Base-by-base conservation (phyloP, 495 filamentous ascomycete species). In the Hypoxylon rickii region DNA sequence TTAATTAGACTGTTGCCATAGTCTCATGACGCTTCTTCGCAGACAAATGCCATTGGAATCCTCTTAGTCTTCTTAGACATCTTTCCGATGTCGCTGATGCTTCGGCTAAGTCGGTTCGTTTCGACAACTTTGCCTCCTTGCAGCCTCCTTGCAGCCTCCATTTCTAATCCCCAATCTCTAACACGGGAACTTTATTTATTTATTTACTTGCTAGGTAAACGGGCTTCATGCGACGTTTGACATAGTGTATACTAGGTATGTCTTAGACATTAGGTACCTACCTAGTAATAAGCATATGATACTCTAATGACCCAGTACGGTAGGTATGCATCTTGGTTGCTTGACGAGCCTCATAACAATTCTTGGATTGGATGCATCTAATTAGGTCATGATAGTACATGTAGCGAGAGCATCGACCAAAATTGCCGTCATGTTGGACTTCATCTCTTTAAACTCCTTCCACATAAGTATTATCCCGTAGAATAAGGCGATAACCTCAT, bases 391-490 rank as follows among this genome's bases (percentile, higher is more conserved):
- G 37, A 56, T 48, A 51, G 26, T 68, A 66, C 58, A 65, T 63
- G 60, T 58, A 46, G 48, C 44, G 34, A 52, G 33, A 53, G 40
- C 38, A 57, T 58, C 62, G 48, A 51, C 62, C 65, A 68, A 68
- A 68, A 68, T 63, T 61, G 54, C 44, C 65, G 59, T 12, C 42
- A 65, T 58, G 55, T 63, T 51, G 20, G 55, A 48, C 51, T 52
- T 39, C 63, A 65, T 62, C 55, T 68, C 54, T 54, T 51, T 32
- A 53, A 54, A 34, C 46, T 65, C 44, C 54, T 55, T 58, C 50
- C 58, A 54, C 55, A 63, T 53, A 53, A 29, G 29, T 51, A 68
- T 68, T 68, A 66, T 58, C 58, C 52, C 59, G 41, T 55, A 61
- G 59, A 55, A 48, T 40, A 37, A 61, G 55, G 63, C 50, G n/a